Evolutionary conservation across 805 yeast species (phyloP).

Genomic region (Candida saitoana): DNA sequence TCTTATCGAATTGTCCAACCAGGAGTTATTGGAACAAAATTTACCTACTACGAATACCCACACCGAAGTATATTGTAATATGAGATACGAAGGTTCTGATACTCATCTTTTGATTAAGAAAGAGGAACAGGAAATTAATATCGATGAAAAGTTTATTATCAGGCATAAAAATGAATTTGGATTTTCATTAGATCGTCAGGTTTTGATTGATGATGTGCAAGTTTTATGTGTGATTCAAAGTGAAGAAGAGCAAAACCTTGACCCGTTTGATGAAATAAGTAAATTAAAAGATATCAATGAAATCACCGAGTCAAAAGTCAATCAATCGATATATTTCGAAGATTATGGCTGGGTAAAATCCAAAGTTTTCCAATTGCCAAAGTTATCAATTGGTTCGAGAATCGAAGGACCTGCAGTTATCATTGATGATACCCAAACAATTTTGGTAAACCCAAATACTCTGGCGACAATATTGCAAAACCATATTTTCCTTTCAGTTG

Average conservation of each 20-base stretch:
- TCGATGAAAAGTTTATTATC: constrained; percentile 20
- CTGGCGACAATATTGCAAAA: constrained; percentile 23
- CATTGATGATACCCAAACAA: constrained; percentile 32
- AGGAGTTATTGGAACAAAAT: constrained; percentile 48
- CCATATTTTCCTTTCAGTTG: constrained; percentile 30
- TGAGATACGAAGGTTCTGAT: constrained; percentile 88
- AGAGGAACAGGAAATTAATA: constrained; percentile 19
- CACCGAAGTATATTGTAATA: constrained; percentile 64
- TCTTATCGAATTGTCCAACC: constrained; percentile 41
- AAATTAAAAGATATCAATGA: constrained; percentile 13
- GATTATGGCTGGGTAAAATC: constrained; percentile 27
- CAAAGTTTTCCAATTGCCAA: constrained; percentile 18
- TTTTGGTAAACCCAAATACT: constrained; percentile 30
- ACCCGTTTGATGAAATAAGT: constrained; percentile 43
- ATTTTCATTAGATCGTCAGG: constrained; percentile 30
- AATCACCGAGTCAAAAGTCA: constrained; percentile 4
- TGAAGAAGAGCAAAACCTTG: constrained; percentile 42
- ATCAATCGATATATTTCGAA: constrained; percentile 24
- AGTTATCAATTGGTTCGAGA: constrained; percentile 17
- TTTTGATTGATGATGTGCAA: constrained; percentile 37
- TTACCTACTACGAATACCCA: constrained; percentile 36
- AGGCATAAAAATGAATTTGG: constrained; percentile 35
- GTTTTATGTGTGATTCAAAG: constrained; percentile 60
- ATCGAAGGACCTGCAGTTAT: constrained; percentile 31
- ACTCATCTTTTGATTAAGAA: constrained; percentile 70